Percentiles rank a stretch among this genome's conserved stretches.
Conservation (phyloP, 176 grass and related monocot genomes). For the Aegilops sharonensis region DNA sequence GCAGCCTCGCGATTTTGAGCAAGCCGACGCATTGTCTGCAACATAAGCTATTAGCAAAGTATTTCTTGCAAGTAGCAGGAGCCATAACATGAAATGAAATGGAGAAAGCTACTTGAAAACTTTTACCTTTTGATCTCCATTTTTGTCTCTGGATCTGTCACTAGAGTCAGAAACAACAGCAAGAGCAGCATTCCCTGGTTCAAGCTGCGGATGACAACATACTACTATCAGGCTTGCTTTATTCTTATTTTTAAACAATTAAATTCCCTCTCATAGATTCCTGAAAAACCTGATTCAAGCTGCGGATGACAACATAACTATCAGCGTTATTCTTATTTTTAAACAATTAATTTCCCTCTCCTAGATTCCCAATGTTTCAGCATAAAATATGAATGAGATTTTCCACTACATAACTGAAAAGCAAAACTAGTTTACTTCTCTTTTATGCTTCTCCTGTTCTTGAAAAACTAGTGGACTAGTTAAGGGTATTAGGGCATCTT, state of each 20-base stretch:
- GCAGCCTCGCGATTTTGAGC: slow-evolving; percentile 99
- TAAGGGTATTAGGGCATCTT: background rate
- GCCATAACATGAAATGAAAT: background rate
- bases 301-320: slow-evolving; percentile 41
- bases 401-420: slow-evolving; percentile 7
- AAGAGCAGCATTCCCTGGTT: slow-evolving; percentile 50
- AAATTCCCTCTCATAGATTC: background rate
- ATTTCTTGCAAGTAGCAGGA: background rate
- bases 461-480: background rate
- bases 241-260: slow-evolving; percentile 11
- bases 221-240: slow-evolving; percentile 27
- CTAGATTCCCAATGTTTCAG: slow-evolving; percentile 1
- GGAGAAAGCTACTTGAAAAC: slow-evolving; percentile 10
- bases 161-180: slow-evolving; percentile 69
- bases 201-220: slow-evolving; percentile 57
- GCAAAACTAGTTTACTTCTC: background rate
- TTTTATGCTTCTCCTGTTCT: background rate
- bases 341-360: background rate
- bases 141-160: slow-evolving; percentile 89
- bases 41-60: slow-evolving; percentile 39
- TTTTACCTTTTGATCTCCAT: slow-evolving; percentile 76
- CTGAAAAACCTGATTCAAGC: slow-evolving; percentile 21
- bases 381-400: background rate
- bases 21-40: slow-evolving; percentile 75
- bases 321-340: slow-evolving; percentile 27